Evolutionary conservation across 768 basidiomycete genomes (phyloP), one percentile per base, ranked within the genome.

Genomic region (Russula compacta): DNA sequence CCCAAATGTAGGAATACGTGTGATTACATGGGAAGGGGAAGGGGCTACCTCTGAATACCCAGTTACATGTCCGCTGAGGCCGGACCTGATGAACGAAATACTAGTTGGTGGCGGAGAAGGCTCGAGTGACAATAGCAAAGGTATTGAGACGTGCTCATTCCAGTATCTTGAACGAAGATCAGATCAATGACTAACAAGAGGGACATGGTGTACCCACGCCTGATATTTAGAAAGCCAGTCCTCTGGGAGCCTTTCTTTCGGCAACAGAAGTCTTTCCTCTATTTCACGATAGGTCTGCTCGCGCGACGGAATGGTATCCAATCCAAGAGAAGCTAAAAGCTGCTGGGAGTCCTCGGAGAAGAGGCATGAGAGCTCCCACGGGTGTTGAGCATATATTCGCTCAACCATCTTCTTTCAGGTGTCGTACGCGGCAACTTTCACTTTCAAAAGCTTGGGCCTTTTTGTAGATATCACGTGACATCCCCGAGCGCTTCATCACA

Each of bases 221-320:
- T 95, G 94, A 74, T 94, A 94, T 38, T 78, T 79, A 56, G 85
- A 79, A 52, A 95, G 76, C 82, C 87, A 89, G 61, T 89, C 83
- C 8, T 78, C 74, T 2, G 86, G 88, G 19, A 95, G 73, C 38
- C 72, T 77, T 47, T 79, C 77, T 50, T 81, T 83, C 3, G 92
- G 92, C 21, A 85, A 74, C 36, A 95, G 76, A 24, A 95, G 75
- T 61, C 82, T 82, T 62, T 83, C 77, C 70, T 95, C 92, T 57
- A 98, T 84, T 61, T 87, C 81, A 54, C 71, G 76, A 69, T 84
- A 78, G 17, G 92, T 77, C 64, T 81, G 75, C 46, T 84, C 81
- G 49, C 75, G 76, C 42, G 84, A 78, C 9, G 87, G 87, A 24
- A 82, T 68, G 17, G 72, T 72, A 43, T 77, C 77, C 14, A 93